These are phyloP conservation scores for Aspergillus aculeatinus DNA, from an alignment of 2,329 filamentous ascomycete genomes.

Conservation along the genomic window DNA sequence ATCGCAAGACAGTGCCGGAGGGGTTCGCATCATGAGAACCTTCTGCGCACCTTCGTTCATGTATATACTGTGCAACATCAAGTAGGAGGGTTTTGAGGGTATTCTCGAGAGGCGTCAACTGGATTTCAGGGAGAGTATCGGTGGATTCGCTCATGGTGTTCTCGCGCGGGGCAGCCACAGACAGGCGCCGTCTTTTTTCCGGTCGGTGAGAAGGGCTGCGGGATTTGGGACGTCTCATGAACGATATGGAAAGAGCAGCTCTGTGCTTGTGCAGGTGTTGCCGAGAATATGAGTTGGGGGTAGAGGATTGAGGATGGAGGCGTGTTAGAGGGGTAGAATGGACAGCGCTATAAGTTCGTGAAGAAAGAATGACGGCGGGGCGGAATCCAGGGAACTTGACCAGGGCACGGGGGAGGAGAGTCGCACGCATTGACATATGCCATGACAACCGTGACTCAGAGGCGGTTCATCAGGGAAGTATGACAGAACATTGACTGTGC, in stretches of 20 bases:
- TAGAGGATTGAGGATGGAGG: background rate
- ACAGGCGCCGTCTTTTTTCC: conserved; percentile 36
- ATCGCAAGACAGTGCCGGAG: conserved; percentile 43
- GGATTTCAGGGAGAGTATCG: conserved; percentile 40
- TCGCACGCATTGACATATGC: background rate
- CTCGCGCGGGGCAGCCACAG: conserved; percentile 22
- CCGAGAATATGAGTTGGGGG: conserved; percentile 4
- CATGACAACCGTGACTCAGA: background rate
- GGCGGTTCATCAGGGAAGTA: background rate
- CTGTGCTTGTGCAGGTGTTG: background rate
- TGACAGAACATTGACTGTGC: background rate
- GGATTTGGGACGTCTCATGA: conserved; percentile 28
- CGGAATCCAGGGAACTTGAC: background rate
- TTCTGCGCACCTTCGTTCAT: conserved; percentile 41
- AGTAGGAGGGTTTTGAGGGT: conserved; percentile 74
- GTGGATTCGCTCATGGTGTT: conserved; percentile 25
- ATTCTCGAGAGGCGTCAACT: conserved; percentile 68
- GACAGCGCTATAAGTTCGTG: background rate
- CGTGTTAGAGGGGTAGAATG: background rate
- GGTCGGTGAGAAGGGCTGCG: conserved; percentile 24
- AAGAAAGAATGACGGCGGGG: background rate
- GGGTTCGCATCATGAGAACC: conserved; percentile 24
- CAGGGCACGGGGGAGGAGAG: background rate
- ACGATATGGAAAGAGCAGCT: conserved; percentile 10
- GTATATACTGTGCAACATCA: conserved; percentile 73